A percentile compares a stretch with the other conserved stretches of the same genome.
These are phyloP conservation scores for Cladorrhinum samala DNA, from an alignment of 495 filamentous ascomycete genomes.

Conservation along the genomic window DNA sequence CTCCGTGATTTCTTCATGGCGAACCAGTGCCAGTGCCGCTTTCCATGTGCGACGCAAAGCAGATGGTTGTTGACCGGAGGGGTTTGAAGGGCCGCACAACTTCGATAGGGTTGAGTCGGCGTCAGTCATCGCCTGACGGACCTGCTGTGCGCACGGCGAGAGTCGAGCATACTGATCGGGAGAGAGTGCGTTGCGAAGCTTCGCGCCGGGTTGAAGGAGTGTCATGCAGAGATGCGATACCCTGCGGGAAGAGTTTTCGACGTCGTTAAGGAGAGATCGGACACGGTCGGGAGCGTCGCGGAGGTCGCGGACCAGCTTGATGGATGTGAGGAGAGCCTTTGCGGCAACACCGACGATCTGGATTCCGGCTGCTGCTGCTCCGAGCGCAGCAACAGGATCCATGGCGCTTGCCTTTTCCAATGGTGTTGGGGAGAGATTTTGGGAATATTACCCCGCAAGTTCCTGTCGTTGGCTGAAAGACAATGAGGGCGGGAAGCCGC, in stretches of 20 bases:
- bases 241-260: no score
- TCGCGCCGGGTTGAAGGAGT: no score
- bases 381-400: neutral
- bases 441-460: no score
- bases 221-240: no score
- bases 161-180: no score
- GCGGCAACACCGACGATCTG: neutral
- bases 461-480: no score
- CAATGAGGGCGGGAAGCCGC: no score
- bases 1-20: neutral
- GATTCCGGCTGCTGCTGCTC: neutral
- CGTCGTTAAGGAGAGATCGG: neutral
- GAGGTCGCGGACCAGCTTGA: neutral
- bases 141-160: no score
- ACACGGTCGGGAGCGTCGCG: neutral
- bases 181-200: no score
- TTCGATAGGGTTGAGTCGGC: neutral
- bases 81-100: neutral
- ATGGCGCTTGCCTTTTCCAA: no score
- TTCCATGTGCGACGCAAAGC: neutral
- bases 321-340: neutral
- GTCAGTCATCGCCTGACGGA: neutral
- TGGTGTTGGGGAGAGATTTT: no score
- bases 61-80: no score
- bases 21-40: neutral